These are phyloP conservation scores for Rhizopogon vulgaris DNA, from an alignment of 768 basidiomycete genomes.

Conservation along the genomic window DNA sequence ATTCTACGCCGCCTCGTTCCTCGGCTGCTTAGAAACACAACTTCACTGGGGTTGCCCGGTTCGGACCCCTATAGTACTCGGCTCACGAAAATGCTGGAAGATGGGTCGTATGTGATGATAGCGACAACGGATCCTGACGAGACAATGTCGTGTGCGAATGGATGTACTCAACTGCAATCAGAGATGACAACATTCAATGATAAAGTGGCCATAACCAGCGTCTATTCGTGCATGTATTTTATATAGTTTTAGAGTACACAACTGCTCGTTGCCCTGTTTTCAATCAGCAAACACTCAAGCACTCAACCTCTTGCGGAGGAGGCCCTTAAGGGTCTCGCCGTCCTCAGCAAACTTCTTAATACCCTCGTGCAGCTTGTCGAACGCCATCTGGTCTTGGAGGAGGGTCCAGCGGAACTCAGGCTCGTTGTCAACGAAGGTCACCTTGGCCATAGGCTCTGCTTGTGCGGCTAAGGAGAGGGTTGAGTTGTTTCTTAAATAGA, in stretches of 20 bases:
- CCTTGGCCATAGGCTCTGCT: constrained; percentile 65
- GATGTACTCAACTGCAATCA: too few relatives aligned
- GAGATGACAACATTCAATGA: too few relatives aligned
- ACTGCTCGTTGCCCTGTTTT: background rate
- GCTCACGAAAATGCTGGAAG: too few relatives aligned
- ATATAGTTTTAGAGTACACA: background rate
- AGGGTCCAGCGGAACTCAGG: constrained; percentile 94
- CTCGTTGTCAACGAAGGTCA: constrained; percentile 86
- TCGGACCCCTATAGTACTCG: too few relatives aligned
- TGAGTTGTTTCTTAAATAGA: background rate
- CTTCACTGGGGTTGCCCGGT: too few relatives aligned
- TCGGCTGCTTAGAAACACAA: too few relatives aligned
- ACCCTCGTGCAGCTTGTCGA: constrained; percentile 97
- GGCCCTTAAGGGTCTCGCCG: constrained; percentile 78
- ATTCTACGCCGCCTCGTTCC: too few relatives aligned
- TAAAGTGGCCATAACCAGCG: too few relatives aligned
- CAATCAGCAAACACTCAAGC: constrained; percentile 7
- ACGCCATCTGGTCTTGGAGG: constrained; percentile 94
- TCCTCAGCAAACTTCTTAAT: constrained; percentile 99
- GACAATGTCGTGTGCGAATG: too few relatives aligned
- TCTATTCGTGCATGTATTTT: too few relatives aligned
- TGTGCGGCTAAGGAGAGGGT: constrained; percentile 35
- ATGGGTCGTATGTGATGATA: too few relatives aligned
- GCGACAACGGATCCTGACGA: too few relatives aligned
- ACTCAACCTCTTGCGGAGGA: constrained; percentile 63